Evolutionary conservation across 1,284 basidiomycete species (phyloP), one percentile per base, ranked within the genome.

Genomic region (Melanopsichium pennsylvanicum): DNA sequence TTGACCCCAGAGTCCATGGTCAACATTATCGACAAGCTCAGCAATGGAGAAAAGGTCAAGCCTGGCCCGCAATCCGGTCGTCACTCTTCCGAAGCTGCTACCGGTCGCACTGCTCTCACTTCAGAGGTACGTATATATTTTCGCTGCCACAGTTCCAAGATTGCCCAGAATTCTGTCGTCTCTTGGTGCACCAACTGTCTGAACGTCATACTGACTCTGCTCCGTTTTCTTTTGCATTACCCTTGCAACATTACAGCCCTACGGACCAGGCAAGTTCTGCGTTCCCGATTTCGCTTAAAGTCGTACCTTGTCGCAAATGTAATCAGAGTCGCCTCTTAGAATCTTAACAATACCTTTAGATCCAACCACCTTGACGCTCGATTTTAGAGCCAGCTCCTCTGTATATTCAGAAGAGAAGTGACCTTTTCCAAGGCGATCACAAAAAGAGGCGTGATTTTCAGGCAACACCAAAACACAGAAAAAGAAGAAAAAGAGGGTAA

Each of bases 181-280:
- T n/a, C n/a, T n/a, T n/a, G n/a, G n/a, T n/a, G n/a, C n/a, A n/a
- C n/a, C n/a, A n/a, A n/a, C n/a, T 29, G 27, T 22, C 8, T 10
- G 13, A 6, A 29, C 23, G 5, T n/a, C 12, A 6, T 46, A 25
- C 38, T 59, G 38, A 50, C 41, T 13, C 33, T 37, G 10, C 33
- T 21, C 35, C 18, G 8, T 27, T 33, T 15, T 13, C 27, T 38
- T 29, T 16, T 21, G 25, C 19, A 18, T n/a, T 15, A 31, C 35
- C 11, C 31, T 40, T 27, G 19, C 10, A 9, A 38, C 18, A 7
- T 34, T n/a, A 46, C 70, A 95, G 91, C 94, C 94, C 27, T 94
- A 94, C 78, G 94, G 94, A 59, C 93, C 94, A 39, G 93, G 93
- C 75, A 88, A 94, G 82, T 87, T 88, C 81, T 96, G 93, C 82